Percentiles rank a stretch among this genome's conserved stretches.
These are phyloP conservation scores for Ceratocystis lukuohia DNA, from an alignment of 2,329 filamentous ascomycete genomes.

Conservation along the genomic window DNA sequence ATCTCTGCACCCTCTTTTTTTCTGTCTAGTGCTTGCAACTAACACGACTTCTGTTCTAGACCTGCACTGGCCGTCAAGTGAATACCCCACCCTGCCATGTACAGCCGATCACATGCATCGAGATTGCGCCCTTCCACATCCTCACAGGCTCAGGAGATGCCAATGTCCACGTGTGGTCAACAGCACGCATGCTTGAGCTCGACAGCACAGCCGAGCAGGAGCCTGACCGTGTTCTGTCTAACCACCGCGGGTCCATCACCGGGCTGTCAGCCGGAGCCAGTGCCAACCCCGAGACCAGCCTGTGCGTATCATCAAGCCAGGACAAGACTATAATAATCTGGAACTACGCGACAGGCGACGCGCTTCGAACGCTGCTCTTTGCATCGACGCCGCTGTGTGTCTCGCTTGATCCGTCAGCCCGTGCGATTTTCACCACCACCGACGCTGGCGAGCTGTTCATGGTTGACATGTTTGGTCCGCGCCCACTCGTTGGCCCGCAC, in stretches of 20 bases:
- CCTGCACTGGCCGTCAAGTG: slow-evolving; percentile 60
- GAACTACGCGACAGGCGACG: slow-evolving; percentile 71
- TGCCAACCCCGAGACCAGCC: slow-evolving; percentile 53
- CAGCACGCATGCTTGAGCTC: slow-evolving; percentile 56
- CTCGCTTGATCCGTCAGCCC: slow-evolving; percentile 66
- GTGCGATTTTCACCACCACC: slow-evolving; percentile 68
- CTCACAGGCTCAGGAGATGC: slow-evolving; percentile 74
- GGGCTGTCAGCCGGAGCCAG: slow-evolving; percentile 51
- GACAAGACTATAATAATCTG: slow-evolving; percentile 86
- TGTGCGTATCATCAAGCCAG: slow-evolving; percentile 69
- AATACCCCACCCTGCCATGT: slow-evolving; percentile 67
- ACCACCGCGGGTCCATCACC: slow-evolving; percentile 62
- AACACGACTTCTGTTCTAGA: slow-evolving; percentile 31
- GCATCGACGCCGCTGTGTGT: slow-evolving; percentile 59
- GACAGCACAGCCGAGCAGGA: slow-evolving; percentile 44
- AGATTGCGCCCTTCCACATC: slow-evolving; percentile 56
- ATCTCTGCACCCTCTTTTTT: background rate
- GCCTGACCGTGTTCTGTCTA: slow-evolving; percentile 63
- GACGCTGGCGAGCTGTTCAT: slow-evolving; percentile 70
- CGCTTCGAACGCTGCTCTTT: slow-evolving; percentile 71
- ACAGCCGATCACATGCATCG: slow-evolving; percentile 65
- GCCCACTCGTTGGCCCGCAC: slow-evolving; percentile 41
- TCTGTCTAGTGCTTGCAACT: slow-evolving; percentile 1
- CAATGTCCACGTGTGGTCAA: slow-evolving; percentile 83
- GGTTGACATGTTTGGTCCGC: slow-evolving; percentile 54